A percentile compares a stretch with the other conserved stretches of the same genome.
Conservation (phyloP, 2,329 filamentous ascomycete genomes). For the Parastagonospora avenae region DNA sequence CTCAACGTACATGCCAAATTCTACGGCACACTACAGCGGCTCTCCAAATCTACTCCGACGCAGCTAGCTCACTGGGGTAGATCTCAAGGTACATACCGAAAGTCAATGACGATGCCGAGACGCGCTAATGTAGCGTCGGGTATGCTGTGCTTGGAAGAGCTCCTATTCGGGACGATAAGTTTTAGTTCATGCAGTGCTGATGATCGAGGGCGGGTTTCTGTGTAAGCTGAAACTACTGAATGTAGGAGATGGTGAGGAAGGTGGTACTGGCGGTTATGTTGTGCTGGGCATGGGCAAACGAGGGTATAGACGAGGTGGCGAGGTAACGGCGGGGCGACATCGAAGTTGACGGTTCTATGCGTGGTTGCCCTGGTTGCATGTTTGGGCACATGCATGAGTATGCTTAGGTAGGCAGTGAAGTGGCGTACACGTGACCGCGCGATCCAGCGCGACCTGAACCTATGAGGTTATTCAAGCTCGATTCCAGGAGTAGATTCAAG, state of each 20-base stretch:
- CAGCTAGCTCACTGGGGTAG: too few species aligned
- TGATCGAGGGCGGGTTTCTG: too few species aligned
- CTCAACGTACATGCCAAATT: too few species aligned
- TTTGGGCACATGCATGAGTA: neutral
- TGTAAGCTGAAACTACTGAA: neutral
- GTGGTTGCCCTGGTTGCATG: neutral
- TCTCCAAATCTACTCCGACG: slow-evolving; percentile 1
- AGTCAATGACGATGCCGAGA: slow-evolving; percentile 9
- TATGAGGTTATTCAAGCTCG: neutral
- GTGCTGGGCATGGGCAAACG: neutral
- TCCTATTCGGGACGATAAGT: neutral
- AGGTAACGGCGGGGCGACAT: neutral
- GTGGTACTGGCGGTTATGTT: neutral
- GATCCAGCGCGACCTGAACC: neutral
- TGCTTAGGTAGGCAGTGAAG: neutral
- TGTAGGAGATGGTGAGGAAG: neutral
- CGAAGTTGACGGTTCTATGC: too few species aligned
- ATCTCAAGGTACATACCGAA: neutral
- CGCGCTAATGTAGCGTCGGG: slow-evolving; percentile 1
- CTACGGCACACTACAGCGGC: neutral
- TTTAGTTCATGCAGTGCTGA: neutral
- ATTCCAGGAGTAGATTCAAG: too few species aligned
- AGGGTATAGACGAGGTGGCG: neutral
- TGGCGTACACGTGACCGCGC: neutral
- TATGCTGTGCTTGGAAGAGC: neutral